A percentile compares a stretch with the other conserved stretches of the same genome.
Evolutionary conservation across 805 yeast genomes (phyloP).

Genomic region (Saccharomyces paradoxus): DNA sequence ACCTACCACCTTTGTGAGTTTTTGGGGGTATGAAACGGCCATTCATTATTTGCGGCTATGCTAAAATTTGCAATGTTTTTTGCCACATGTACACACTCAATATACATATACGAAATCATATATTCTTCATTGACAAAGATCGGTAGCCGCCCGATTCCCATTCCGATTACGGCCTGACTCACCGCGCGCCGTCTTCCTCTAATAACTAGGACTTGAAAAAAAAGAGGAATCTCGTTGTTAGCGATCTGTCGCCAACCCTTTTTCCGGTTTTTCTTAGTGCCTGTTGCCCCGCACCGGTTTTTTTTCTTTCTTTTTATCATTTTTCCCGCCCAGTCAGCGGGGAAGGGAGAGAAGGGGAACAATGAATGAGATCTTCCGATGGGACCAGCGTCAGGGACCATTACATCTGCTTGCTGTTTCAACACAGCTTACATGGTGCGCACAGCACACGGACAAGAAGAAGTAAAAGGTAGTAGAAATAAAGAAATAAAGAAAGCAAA

Average conservation of each 20-base stretch:
- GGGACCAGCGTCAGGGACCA: not conserved
- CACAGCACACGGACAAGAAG: not conserved
- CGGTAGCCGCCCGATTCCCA: not conserved
- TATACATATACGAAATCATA: not conserved
- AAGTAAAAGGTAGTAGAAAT: not conserved
- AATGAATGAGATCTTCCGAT: not conserved
- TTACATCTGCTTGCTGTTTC: not conserved
- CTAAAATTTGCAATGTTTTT: not conserved
- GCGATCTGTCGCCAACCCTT: not conserved
- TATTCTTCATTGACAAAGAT: not conserved
- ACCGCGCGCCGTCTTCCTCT: not conserved
- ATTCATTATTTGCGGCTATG: slow-evolving; percentile 8
- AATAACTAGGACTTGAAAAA: not conserved
- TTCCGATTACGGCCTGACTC: too few relatives aligned
- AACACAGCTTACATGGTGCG: not conserved
- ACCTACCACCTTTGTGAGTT: slow-evolving; percentile 62
- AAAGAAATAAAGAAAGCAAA: not conserved
- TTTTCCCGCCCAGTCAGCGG: not conserved
- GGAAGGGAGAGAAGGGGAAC: not conserved
- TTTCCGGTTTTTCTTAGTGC: not conserved
- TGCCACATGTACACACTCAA: not conserved
- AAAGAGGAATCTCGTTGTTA: not conserved
- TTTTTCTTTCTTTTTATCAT: not conserved
- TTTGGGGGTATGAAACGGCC: slow-evolving; percentile 51
- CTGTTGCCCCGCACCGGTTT: not conserved